phyloP scores from a whole-genome alignment of 2,329 filamentous ascomycete genomes.

The Trichoderma atrobrunneum region DNA sequence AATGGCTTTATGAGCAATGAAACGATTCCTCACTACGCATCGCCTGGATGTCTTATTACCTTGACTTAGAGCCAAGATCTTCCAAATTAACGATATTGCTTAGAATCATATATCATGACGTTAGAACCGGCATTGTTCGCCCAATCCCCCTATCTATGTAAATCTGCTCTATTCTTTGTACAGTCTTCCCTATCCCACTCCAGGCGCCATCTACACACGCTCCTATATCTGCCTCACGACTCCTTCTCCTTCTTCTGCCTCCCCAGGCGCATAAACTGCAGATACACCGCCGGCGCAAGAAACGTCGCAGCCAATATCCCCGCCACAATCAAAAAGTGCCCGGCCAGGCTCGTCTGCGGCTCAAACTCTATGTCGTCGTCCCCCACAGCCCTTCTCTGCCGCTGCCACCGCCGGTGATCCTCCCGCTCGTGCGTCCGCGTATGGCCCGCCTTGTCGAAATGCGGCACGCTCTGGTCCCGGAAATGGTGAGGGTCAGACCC shows the following conservation, averaged over 20 bases:
- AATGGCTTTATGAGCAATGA: background rate
- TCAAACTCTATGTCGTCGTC: slow-evolving; percentile 38
- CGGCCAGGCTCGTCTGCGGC: slow-evolving; percentile 42
- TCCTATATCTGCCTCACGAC: background rate
- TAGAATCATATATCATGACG: background rate
- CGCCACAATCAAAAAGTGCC: slow-evolving; percentile 50
- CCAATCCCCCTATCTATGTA: background rate
- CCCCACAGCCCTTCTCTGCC: slow-evolving; percentile 40
- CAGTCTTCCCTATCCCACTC: background rate
- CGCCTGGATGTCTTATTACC: too few species aligned
- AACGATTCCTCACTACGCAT: too few species aligned
- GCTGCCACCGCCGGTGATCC: slow-evolving; percentile 44
- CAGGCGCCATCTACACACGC: background rate
- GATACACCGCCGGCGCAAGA: slow-evolving; percentile 43
- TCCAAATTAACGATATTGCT: background rate
- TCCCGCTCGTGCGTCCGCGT: slow-evolving; percentile 68
- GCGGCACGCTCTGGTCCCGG: slow-evolving; percentile 50
- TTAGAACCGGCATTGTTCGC: background rate
- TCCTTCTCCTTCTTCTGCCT: slow-evolving; percentile 28
- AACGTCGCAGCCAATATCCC: slow-evolving; percentile 47
- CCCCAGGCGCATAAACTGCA: slow-evolving; percentile 37
- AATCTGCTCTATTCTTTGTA: background rate
- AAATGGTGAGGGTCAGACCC: slow-evolving; percentile 50
- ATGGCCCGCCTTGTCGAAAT: slow-evolving; percentile 76
- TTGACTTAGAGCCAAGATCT: too few species aligned